Base-by-base conservation (phyloP, 306 rosid species). In the Fagus crenata region DNA sequence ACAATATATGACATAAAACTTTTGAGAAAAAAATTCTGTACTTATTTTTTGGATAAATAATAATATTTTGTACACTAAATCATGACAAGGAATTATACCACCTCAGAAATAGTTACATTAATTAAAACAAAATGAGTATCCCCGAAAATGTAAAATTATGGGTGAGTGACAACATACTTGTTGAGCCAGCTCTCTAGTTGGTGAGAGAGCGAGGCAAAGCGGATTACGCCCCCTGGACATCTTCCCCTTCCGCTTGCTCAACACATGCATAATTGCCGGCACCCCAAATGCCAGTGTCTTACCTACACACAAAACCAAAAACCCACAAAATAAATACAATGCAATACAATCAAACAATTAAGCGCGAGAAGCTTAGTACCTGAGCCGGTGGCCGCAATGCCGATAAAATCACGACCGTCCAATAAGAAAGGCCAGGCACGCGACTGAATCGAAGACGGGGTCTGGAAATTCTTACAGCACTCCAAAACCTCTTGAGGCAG, bases 351-450 rank as follows among this genome's bases (percentile, higher is more conserved):
- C 65, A 73, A 63, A 43, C 13, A 76, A 55, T 4, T 35, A 39
- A 33, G 68, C 2, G 28, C 28, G 28, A 22, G 28, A 42, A 49
- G 35, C 53, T 7, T 3, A 4, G 51, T 65, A 95, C 97, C 99
- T 79, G 99, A 95, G 5, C 97, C 99, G 59, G 99, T 92, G n/a
- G 93, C 93, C 0, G 99, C 99, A 78, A 95, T 92, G 73, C 97
- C 99, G 5, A 95, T 95, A 49, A 95, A 86, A 88, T 95, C 97
- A 17, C 96, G 99, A 65, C 90, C 93, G 55, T 90, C 86, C 83
- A 95, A 80, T 65, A 95, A 86, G 82, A 92, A 95, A 22, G 97
- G 99, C 99, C 97, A 95, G 3, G 97, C 96, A 31, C 88, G 88
- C 6, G 99, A 89, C 77, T 95, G 99, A 84, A 92, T 95, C 69